A percentile compares a stretch with the other conserved stretches of the same genome.
These are phyloP conservation scores for Gaeumannomyces sp. DNA, from an alignment of 2,329 filamentous ascomycete species.

Conservation along the genomic window DNA sequence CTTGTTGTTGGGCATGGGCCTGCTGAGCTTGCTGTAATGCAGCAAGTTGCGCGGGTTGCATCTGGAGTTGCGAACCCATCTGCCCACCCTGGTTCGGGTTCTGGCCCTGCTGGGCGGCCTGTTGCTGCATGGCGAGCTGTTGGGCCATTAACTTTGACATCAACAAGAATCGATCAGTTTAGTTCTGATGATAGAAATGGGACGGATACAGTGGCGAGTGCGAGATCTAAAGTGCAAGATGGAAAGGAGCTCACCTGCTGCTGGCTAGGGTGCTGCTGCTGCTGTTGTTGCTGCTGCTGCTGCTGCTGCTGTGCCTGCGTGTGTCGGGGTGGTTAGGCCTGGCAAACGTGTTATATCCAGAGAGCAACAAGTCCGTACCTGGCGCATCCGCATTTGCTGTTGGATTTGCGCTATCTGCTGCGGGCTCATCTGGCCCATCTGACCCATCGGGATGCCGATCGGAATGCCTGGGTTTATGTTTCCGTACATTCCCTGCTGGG, in stretches of 20 bases:
- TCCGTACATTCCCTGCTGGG: slow-evolving; percentile 42
- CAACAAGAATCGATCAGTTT: not conserved
- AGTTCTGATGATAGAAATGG: not conserved
- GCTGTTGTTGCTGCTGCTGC: slow-evolving; percentile 16
- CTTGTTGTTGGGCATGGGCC: slow-evolving; percentile 26
- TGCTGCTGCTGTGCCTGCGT: too few relatives aligned
- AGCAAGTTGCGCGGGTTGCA: slow-evolving; percentile 37
- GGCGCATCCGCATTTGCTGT: slow-evolving; percentile 21
- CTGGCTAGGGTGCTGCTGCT: not conserved
- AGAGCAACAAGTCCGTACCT: slow-evolving; percentile 11
- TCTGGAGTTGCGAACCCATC: slow-evolving; percentile 40
- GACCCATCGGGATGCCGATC: slow-evolving; percentile 46
- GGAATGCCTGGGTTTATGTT: slow-evolving; percentile 33
- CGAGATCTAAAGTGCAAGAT: not conserved
- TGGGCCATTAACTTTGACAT: slow-evolving; percentile 36
- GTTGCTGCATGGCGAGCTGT: slow-evolving; percentile 41
- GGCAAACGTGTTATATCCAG: not conserved
- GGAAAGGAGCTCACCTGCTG: slow-evolving; percentile 15
- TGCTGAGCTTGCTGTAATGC: slow-evolving; percentile 19
- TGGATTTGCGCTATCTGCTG: slow-evolving; percentile 29
- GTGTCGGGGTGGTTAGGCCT: not conserved
- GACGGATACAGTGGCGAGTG: too few relatives aligned
- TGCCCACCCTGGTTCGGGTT: slow-evolving; percentile 41
- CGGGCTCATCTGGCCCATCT: slow-evolving; percentile 33
- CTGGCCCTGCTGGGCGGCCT: slow-evolving; percentile 35